A percentile compares a stretch with the other conserved stretches of the same genome.
Evolutionary conservation across 176 grass and related monocot genomes (phyloP).

Genomic region (Phoenix dactylifera): DNA sequence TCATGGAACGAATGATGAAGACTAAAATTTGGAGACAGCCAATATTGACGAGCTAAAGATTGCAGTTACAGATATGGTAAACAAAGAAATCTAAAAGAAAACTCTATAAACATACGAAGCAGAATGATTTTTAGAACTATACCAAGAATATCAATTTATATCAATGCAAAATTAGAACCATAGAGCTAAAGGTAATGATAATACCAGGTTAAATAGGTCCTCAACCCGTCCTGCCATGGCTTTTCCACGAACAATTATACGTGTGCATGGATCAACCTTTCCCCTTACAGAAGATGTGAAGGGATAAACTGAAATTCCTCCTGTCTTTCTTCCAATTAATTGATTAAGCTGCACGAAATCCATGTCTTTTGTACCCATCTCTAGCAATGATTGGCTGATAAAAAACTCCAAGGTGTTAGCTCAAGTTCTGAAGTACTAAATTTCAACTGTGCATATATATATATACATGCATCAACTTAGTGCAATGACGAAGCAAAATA

Average conservation of each 20-base stretch:
- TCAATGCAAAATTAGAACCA: neutral
- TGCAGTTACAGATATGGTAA: no score
- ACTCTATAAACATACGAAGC: no score
- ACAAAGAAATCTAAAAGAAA: no score
- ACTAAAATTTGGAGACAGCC: no score
- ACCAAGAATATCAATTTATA: no score
- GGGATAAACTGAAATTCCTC: constrained; percentile 97
- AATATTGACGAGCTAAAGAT: no score
- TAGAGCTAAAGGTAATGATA: constrained; percentile 11
- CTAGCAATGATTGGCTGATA: constrained; percentile 87
- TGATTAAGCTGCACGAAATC: constrained; percentile 99
- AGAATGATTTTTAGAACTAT: no score
- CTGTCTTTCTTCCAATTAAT: constrained; percentile 97
- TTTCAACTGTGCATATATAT: no score
- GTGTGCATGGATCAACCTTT: constrained; percentile 70
- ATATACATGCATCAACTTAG: neutral
- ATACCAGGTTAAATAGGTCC: constrained; percentile 96
- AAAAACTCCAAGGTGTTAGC: constrained; percentile 25
- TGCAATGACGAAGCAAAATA: constrained; percentile 11
- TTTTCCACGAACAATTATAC: constrained; percentile 75
- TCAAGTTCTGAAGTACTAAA: constrained; percentile 7
- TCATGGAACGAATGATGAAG: neutral
- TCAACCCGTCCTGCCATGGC: constrained; percentile 71
- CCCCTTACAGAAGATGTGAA: constrained; percentile 83
- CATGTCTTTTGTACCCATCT: constrained; percentile 99